phyloP scores from a whole-genome alignment of 192 early-diverging fungal species.

The Backusella sp. region DNA sequence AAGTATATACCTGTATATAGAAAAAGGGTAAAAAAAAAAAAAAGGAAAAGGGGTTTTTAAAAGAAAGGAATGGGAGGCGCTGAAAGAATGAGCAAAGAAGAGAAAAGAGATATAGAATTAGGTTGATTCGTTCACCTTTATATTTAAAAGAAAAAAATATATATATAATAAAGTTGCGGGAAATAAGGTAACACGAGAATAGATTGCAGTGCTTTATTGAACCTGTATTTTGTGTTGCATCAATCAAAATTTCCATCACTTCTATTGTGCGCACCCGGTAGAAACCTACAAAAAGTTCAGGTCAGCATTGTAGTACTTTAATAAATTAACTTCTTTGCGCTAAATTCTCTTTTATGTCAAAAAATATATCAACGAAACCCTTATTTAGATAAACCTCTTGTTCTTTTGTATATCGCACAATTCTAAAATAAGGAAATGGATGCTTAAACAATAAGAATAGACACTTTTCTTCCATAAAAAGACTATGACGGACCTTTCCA shows the following conservation, averaged over 20 bases:
- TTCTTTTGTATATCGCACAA: neutral
- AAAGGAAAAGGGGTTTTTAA: neutral
- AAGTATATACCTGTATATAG: constrained; percentile 8
- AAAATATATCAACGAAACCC: neutral
- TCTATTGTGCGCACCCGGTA: constrained; percentile 7
- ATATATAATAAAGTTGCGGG: neutral
- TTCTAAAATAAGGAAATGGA: neutral
- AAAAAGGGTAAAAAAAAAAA: neutral
- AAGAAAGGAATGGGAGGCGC: constrained; percentile 11
- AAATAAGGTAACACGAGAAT: constrained; percentile 15
- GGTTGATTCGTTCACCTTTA: neutral
- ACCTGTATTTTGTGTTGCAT: constrained; percentile 6
- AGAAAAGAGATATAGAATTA: neutral
- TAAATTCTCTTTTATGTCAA: constrained; percentile 1
- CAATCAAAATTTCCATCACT: neutral
- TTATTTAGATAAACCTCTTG: constrained; percentile 2
- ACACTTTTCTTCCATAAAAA: constrained; percentile 11
- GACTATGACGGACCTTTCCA: neutral
- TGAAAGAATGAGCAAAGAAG: neutral
- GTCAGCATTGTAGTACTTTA: neutral
- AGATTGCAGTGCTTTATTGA: constrained; percentile 20
- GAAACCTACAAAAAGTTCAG: neutral
- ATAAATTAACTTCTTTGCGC: constrained; percentile 9
- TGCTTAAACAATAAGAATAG: constrained; percentile 6
- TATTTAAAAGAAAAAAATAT: neutral